Evolutionary conservation across 345 rosid species (phyloP), one percentile per base, ranked within the genome.

Genomic region (Euphorbia tirucalli): DNA sequence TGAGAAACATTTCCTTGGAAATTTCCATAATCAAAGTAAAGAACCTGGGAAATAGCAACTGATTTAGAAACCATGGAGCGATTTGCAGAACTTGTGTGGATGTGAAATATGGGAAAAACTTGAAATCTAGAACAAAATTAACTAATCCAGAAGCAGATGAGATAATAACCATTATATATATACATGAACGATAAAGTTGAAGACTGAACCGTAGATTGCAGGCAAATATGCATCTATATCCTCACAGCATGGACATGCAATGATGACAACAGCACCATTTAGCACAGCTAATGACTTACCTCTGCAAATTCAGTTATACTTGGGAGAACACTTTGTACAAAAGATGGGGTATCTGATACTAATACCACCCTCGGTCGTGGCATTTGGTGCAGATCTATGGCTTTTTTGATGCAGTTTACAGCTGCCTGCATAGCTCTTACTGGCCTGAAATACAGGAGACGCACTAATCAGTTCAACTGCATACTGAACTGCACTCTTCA

Each of bases 311-410:
- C 82, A 66, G 85, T 90, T 72, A 92, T 81, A 66, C 83, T 74
- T 55, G 86, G 79, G 27, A 79, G 52, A 4, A 90, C 72, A 74
- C 83, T 77, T 74, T 77, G 73, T 15, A 88, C 83, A 55, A 92
- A 83, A 70, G 96, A 81, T 32, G 99, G 99, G 0, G 93, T 89
- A 81, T 95, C 99, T 28, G 96, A 89, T 65, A 95, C 90, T 68
- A 95, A 61, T 77, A 87, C 99, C 76, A 89, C 85, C 80, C 81
- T 87, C 30, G 93, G 93, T 66, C 82, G 84, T 69, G 89, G 50
- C 46, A 73, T 49, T 22, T 66, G 86, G 24, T 32, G 75, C 39
- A 84, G 75, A 58, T 76, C 84, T 70, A 80, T 72, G 49, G 86
- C 91, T 81, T 82, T 92, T 59, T 70, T 85, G 56, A 91, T 48